Base-by-base conservation (phyloP, 495 filamentous ascomycete genomes). In the Aspergillus steynii region DNA sequence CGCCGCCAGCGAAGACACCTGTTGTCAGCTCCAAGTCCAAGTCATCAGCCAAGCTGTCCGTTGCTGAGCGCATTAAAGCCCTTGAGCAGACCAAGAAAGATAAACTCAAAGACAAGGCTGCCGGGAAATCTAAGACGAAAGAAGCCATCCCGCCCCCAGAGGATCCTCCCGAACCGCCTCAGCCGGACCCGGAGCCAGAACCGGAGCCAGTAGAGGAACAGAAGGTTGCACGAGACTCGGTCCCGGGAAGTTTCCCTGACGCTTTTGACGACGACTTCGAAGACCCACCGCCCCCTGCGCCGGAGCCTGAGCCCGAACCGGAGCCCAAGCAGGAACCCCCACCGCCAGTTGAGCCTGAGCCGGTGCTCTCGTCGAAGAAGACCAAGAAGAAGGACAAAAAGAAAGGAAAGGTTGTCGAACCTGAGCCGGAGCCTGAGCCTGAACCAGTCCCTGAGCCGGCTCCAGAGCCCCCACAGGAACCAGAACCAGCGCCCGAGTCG, bases 51-150 rank as follows among this genome's bases (percentile, higher is more conserved):
- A 78, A 77, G 59, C 70, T 75, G 15, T 81, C 80, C 8, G 72
- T 83, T 25, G 74, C 75, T 25, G 80, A 83, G 53, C 75, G 75
- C 55, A 76, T 83, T 65, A 80, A 77, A 63, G 73, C 71, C 28
- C 69, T 85, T 45, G 77, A 83, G 59, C 72, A 74, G 58, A 65
- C 67, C 42, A 80, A 72, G 58, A 75, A 74, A 63, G 76, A 82
- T 26, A 76, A 75, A 59, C 59, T 68, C 9, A 75, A 75, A 55
- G 71, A 74, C 49, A 70, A 78, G 53, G 67, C 64, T 45, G 53
- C 57, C 8, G 66, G 66, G 50, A 71, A 70, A 59, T 60, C 66
- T 2, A 73, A 74, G 50, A 34, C 61, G 31, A 76, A 69, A 56
- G 61, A 66, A 29, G 52, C 56, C 25, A 61, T 52, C 29, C 65